Evolutionary conservation across 176 grass and related monocot genomes (phyloP).

Genomic region (Eragrostis nindensis): DNA sequence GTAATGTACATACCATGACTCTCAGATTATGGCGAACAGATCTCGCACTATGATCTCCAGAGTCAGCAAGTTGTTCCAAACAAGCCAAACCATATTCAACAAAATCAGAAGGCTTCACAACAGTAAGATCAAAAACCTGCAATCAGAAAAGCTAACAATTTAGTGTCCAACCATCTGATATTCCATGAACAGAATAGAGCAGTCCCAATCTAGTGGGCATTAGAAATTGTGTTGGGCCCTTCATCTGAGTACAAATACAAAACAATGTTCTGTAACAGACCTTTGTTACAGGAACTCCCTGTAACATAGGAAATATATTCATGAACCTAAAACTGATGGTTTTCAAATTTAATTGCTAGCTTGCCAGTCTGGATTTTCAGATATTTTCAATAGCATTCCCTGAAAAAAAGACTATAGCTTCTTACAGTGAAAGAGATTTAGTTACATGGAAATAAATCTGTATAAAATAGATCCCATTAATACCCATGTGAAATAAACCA

Average conservation of each 20-base stretch:
- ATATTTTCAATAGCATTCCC: background rate
- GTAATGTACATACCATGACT: constrained; percentile 71
- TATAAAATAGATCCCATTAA: constrained; percentile 4
- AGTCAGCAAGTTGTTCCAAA: constrained; percentile 71
- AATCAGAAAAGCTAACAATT: constrained; percentile 40
- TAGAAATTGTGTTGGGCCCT: constrained; percentile 19
- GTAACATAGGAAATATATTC: constrained; percentile 4
- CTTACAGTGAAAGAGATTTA: background rate
- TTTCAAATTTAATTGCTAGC: constrained; percentile 21
- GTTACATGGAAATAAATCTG: constrained; percentile 6
- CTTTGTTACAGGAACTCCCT: background rate
- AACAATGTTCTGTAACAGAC: constrained; percentile 7
- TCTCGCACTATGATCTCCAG: constrained; percentile 71
- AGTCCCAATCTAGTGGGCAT: background rate
- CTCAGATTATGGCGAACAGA: constrained; percentile 67
- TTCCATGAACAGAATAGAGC: constrained; percentile 34
- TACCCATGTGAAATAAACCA: constrained; percentile 28
- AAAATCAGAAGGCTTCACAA: constrained; percentile 80
- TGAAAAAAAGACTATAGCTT: background rate
- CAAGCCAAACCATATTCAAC: constrained; percentile 80
- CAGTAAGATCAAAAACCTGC: constrained; percentile 88
- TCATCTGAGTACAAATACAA: constrained; percentile 19
- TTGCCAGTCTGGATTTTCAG: background rate
- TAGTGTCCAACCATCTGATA: constrained; percentile 24
- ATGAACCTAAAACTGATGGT: background rate